A percentile compares a stretch with the other conserved stretches of the same genome.
phyloP scores from a whole-genome alignment of 2,329 filamentous ascomycete species.

The Ceratocystis smalleyi region DNA sequence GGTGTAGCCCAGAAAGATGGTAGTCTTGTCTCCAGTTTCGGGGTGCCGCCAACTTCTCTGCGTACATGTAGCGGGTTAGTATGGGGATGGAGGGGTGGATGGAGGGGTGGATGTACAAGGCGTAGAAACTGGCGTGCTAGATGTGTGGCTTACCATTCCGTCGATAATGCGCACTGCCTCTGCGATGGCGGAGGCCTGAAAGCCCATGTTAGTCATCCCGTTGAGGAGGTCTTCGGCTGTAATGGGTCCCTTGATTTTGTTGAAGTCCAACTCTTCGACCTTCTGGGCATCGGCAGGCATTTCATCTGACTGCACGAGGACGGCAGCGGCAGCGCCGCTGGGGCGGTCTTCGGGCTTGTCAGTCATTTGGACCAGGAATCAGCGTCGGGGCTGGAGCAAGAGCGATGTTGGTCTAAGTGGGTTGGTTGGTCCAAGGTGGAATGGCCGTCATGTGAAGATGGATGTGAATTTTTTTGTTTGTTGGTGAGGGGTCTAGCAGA shows the following conservation, averaged over 20 bases:
- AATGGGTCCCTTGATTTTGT: conserved; percentile 60
- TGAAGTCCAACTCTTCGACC: conserved; percentile 86
- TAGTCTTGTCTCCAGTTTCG: conserved; percentile 63
- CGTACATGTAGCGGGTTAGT: conserved; percentile 1
- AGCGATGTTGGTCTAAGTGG: background rate
- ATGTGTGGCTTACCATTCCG: conserved; percentile 54
- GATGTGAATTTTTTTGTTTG: background rate
- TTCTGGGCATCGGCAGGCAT: conserved; percentile 64
- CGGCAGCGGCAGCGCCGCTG: conserved; percentile 55
- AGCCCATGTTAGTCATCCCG: conserved; percentile 76
- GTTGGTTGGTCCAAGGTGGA: background rate
- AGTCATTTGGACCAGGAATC: conserved; percentile 12
- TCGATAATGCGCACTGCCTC: conserved; percentile 88
- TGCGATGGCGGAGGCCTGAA: conserved; percentile 53
- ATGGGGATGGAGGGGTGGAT: background rate
- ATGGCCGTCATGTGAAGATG: background rate
- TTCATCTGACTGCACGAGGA: conserved; percentile 69
- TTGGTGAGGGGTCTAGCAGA: background rate
- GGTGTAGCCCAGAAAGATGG: conserved; percentile 94
- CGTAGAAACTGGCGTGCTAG: background rate
- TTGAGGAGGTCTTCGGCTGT: conserved; percentile 72
- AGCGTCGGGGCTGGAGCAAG: background rate
- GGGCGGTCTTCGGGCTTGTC: conserved; percentile 32
- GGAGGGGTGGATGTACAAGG: too few species aligned
- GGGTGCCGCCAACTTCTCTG: conserved; percentile 66